A percentile compares a stretch with the other conserved stretches of the same genome.
These are phyloP conservation scores for Physcomitrellopsis africana DNA, from an alignment of 225 moss, liverwort and hornwort genomes.

Conservation along the genomic window DNA sequence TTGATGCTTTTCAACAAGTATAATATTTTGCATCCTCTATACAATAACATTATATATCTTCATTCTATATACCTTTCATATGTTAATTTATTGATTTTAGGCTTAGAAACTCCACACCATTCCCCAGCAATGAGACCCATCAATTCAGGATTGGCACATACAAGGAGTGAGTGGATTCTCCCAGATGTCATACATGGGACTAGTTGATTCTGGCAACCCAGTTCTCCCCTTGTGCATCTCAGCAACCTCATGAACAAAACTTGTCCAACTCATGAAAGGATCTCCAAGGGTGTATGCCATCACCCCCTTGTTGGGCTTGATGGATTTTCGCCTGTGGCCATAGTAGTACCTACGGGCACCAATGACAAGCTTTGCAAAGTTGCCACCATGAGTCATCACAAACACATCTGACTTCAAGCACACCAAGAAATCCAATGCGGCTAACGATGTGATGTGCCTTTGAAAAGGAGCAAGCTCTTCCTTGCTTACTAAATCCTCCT, in stretches of 20 bases:
- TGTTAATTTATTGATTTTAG: no score
- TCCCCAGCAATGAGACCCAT: not conserved
- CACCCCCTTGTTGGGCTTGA: conserved; percentile 59
- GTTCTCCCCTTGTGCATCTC: conserved; percentile 54
- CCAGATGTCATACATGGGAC: conserved; percentile 54
- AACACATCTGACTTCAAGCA: conserved; percentile 61
- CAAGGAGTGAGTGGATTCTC: conserved; percentile 64
- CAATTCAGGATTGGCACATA: conserved; percentile 44
- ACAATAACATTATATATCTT: no score
- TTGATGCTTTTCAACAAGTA: no score
- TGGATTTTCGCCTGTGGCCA: conserved; percentile 46
- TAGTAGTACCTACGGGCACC: conserved; percentile 43
- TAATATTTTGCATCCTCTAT: no score
- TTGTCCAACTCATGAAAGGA: conserved; percentile 48
- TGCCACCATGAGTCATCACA: conserved; percentile 69
- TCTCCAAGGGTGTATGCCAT: conserved; percentile 57
- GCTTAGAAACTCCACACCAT: no score
- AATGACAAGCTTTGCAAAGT: conserved; percentile 59
- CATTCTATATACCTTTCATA: no score
- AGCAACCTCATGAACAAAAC: conserved; percentile 38
- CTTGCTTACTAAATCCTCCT: conserved; percentile 44
- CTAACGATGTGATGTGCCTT: conserved; percentile 50
- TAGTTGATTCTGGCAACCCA: conserved; percentile 55
- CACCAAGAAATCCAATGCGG: conserved; percentile 57
- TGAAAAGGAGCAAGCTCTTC: conserved; percentile 58